These are phyloP conservation scores for Urtica urens DNA, from an alignment of 306 rosid species.

Conservation along the genomic window DNA sequence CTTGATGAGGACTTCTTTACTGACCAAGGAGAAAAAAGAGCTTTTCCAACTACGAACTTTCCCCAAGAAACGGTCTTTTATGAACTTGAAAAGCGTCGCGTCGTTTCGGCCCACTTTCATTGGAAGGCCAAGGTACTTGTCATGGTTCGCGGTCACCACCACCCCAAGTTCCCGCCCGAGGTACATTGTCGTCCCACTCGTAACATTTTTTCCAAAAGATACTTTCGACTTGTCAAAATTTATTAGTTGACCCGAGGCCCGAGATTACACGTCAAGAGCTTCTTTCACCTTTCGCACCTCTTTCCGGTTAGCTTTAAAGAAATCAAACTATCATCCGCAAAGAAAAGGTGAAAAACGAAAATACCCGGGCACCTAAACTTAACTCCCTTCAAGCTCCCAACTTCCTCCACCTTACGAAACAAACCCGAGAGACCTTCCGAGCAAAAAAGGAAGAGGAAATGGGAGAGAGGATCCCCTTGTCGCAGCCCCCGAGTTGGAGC, in stretches of 20 bases:
- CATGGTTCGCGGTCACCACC: too few species aligned
- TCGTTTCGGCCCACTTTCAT: not conserved
- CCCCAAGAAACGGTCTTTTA: not conserved
- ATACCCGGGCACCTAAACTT: too few species aligned
- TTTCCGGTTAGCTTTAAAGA: not conserved
- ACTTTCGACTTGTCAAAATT: not conserved
- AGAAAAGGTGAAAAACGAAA: not conserved
- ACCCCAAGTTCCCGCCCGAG: not conserved
- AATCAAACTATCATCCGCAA: not conserved
- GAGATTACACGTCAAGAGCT: not conserved
- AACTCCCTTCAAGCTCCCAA: not conserved
- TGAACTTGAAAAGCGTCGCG: not conserved
- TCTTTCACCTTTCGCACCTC: too few species aligned
- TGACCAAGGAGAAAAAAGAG: not conserved
- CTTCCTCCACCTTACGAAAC: too few species aligned
- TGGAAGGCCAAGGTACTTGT: not conserved
- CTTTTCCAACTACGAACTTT: not conserved
- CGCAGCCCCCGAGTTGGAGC: not conserved
- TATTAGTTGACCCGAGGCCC: not conserved
- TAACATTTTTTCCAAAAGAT: not conserved
- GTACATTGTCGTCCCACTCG: too few species aligned
- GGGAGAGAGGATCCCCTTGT: not conserved
- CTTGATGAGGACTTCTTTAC: not conserved
- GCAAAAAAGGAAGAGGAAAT: not conserved
- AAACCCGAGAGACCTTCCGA: too few species aligned